Evolutionary conservation across 139 green algal genomes (phyloP).

Genomic region (Tetradesmus lagerheimii): DNA sequence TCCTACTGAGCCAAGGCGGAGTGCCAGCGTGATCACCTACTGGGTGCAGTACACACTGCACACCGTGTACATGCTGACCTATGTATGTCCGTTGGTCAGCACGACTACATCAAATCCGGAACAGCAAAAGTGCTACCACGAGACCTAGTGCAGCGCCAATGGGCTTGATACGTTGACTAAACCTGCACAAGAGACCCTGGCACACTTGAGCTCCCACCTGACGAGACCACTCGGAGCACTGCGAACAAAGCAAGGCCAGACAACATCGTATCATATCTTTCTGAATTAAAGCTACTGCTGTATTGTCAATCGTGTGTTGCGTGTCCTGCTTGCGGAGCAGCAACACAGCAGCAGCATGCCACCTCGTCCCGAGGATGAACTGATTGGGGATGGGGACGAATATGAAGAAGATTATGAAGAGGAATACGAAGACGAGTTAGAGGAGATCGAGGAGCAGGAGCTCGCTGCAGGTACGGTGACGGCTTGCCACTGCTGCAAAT

Average conservation of each 20-base stretch:
- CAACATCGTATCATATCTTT: not conserved
- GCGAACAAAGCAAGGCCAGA: not conserved
- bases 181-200: not conserved
- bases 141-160: not conserved
- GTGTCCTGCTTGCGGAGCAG: not conserved
- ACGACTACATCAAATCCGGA: too few species aligned
- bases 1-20: too few species aligned
- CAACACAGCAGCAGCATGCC: slow-evolving; percentile 30
- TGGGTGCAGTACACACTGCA: too few species aligned
- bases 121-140: too few species aligned
- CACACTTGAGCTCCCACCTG: not conserved
- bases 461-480: not conserved
- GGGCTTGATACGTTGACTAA: not conserved
- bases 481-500: not conserved
- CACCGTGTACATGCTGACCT: too few species aligned
- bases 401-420: slow-evolving; percentile 26
- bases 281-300: not conserved
- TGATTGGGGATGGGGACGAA: slow-evolving; percentile 22
- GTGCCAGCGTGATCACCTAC: too few species aligned
- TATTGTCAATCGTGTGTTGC: not conserved
- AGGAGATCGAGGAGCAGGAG: slow-evolving; percentile 5
- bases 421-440: slow-evolving; percentile 36
- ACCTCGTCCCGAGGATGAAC: not conserved
- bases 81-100: too few species aligned
- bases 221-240: not conserved